Evolutionary conservation across 2,329 filamentous ascomycete genomes (phyloP).

Genomic region (Aureobasidium sp.): DNA sequence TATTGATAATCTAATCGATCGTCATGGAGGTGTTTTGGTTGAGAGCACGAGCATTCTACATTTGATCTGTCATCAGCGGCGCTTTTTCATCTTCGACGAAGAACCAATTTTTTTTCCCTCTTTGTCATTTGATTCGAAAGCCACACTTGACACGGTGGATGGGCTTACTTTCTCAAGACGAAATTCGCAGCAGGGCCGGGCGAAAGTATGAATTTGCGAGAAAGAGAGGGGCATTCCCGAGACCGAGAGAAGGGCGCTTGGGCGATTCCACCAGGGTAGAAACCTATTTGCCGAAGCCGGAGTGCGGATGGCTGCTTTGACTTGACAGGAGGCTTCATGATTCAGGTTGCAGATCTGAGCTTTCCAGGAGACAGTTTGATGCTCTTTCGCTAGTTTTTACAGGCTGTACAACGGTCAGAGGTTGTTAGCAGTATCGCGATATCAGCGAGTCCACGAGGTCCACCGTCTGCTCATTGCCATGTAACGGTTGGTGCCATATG

Average conservation of each 20-base stretch:
- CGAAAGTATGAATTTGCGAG: background rate
- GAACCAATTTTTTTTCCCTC: background rate
- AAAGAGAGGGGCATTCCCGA: background rate
- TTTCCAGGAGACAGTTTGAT: slow-evolving; percentile 8
- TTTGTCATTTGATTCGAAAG: background rate
- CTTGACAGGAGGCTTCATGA: slow-evolving; percentile 12
- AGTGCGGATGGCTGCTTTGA: background rate
- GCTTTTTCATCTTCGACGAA: background rate
- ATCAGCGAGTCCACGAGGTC: background rate
- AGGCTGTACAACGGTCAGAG: background rate
- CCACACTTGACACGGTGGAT: slow-evolving; percentile 1
- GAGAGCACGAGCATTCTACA: slow-evolving; percentile 1
- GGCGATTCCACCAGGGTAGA: slow-evolving; percentile 4
- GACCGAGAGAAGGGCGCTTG: slow-evolving; percentile 2
- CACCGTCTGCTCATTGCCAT: background rate
- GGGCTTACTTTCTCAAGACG: slow-evolving; percentile 1
- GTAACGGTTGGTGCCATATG: too few relatives aligned
- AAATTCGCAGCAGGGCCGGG: slow-evolving; percentile 1
- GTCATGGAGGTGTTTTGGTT: background rate
- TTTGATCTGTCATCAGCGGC: background rate
- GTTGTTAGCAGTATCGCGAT: background rate
- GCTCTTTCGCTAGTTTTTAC: background rate
- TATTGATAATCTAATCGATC: slow-evolving; percentile 3
- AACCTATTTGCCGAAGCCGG: slow-evolving; percentile 3
- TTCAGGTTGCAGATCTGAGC: slow-evolving; percentile 7